These are phyloP conservation scores for Mesembryanthemum crystallinum DNA, from an alignment of 148 eudicot genomes.

Conservation along the genomic window DNA sequence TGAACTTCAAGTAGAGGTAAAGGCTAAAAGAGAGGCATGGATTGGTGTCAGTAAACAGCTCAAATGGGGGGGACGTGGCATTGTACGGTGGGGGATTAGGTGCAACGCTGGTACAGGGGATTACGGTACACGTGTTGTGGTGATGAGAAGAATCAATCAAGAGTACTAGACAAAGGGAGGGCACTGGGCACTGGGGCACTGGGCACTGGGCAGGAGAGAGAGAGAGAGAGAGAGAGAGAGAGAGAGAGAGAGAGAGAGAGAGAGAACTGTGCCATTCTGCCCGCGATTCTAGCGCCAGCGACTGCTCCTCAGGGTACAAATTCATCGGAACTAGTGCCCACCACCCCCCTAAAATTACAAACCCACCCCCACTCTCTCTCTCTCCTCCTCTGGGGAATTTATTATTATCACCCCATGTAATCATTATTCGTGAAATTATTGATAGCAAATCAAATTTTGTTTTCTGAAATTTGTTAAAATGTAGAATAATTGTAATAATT, in stretches of 20 bases:
- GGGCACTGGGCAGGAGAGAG: too few relatives aligned
- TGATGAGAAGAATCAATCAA: background rate
- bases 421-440: background rate
- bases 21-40: background rate
- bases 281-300: constrained; percentile 21
- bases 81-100: background rate
- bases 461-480: too few relatives aligned
- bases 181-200: background rate
- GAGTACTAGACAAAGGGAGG: background rate
- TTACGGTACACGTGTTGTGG: constrained; percentile 24
- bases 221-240: too few relatives aligned
- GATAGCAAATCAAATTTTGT: too few relatives aligned
- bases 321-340: constrained; percentile 21
- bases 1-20: background rate
- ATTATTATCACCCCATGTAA: too few relatives aligned
- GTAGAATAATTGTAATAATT: too few relatives aligned
- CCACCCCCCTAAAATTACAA: background rate
- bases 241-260: too few relatives aligned
- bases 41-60: background rate
- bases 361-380: constrained; percentile 1
- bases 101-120: constrained; percentile 21
- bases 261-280: background rate
- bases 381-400: constrained; percentile 2
- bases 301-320: constrained; percentile 19
- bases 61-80: constrained; percentile 21